These are phyloP conservation scores for Penicillium thymicola DNA, from an alignment of 2,329 filamentous ascomycete genomes.

Conservation along the genomic window DNA sequence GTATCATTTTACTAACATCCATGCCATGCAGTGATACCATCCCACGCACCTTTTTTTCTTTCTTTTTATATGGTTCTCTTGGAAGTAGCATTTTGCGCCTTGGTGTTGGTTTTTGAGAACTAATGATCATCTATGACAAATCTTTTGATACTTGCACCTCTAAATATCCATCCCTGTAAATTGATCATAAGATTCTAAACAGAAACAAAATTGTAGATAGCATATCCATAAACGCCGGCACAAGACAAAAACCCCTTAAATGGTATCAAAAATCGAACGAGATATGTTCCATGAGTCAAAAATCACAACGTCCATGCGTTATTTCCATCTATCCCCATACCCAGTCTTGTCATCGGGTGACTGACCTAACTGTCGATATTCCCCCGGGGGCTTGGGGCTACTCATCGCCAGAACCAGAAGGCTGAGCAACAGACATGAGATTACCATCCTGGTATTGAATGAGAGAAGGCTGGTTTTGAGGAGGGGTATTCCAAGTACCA, in stretches of 20 bases:
- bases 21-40: constrained; percentile 21
- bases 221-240: neutral
- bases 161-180: neutral
- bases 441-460: constrained; percentile 10
- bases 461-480: constrained; percentile 13
- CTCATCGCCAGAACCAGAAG: neutral
- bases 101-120: constrained; percentile 21
- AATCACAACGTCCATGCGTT: neutral
- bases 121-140: constrained; percentile 26
- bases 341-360: neutral
- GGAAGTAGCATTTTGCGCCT: constrained; percentile 20
- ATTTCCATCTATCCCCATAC: constrained; percentile 17
- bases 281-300: neutral
- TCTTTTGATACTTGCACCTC: neutral
- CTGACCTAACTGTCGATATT: neutral
- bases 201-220: neutral
- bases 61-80: constrained; percentile 13
- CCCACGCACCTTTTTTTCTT: constrained; percentile 8
- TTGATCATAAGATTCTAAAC: neutral
- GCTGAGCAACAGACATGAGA: neutral
- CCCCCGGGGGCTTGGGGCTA: neutral
- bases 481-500: constrained; percentile 26
- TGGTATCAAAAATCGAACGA: constrained; percentile 2
- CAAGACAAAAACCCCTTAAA: neutral
- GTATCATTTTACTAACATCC: constrained; percentile 8